Conservation (phyloP, 352 stramenopile species). For the Globisporangium takayamanum region DNA sequence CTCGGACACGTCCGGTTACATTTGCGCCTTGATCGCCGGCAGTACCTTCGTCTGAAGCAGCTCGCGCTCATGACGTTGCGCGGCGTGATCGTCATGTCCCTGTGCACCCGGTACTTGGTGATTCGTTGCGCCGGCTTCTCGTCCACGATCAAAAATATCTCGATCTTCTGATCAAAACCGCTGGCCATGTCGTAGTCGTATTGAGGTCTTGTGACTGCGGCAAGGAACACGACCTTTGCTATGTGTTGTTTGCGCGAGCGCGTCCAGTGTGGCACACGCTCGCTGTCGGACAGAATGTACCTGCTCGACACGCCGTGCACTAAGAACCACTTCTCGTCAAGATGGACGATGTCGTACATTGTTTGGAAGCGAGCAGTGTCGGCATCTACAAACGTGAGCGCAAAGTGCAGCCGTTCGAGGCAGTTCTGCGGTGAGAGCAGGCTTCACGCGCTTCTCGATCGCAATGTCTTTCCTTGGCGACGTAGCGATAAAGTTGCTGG, state of each 20-base stretch:
- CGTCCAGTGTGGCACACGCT: background rate
- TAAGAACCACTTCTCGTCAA: slow-evolving; percentile 1
- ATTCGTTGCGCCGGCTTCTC: background rate
- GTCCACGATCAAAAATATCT: background rate
- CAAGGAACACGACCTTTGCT: background rate
- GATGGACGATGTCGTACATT: background rate
- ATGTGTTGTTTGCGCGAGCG: background rate
- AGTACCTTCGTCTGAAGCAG: background rate
- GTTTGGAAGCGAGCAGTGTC: too few species aligned
- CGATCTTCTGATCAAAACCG: background rate
- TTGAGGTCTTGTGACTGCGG: background rate
- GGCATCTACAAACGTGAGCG: too few species aligned
- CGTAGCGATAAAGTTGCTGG: too few species aligned
- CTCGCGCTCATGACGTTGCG: too few species aligned
- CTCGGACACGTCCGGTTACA: too few species aligned
- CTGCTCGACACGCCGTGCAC: background rate
- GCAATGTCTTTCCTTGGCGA: too few species aligned
- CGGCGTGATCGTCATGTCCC: background rate
- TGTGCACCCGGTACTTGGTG: background rate
- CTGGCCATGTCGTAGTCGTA: background rate
- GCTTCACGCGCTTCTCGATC: too few species aligned
- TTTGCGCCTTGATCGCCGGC: background rate
- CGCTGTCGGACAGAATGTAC: background rate
- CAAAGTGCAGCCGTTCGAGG: too few species aligned
- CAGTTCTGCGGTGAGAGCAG: too few species aligned